phyloP scores from a whole-genome alignment of 2,329 filamentous ascomycete species.

The Dactylellina drechsleri region DNA sequence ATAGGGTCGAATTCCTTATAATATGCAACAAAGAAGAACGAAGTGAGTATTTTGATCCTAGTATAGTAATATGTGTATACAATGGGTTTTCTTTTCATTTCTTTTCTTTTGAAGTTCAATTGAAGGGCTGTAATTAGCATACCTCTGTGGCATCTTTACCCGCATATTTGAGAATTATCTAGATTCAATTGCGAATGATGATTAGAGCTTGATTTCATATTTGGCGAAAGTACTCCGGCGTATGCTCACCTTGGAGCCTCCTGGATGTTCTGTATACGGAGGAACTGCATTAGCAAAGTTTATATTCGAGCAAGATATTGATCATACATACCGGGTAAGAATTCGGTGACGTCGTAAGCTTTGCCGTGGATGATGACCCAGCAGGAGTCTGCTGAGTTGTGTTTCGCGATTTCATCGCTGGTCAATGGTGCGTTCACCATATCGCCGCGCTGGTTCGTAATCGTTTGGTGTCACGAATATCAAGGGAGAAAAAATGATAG shows the following conservation, averaged over 20 bases:
- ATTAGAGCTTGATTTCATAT: not conserved
- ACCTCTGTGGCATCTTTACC: constrained; percentile 88
- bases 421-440: constrained; percentile 60
- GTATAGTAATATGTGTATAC: not conserved
- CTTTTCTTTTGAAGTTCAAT: no score
- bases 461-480: not conserved
- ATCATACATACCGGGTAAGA: constrained; percentile 29
- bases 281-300: not conserved
- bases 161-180: constrained; percentile 96
- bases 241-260: constrained; percentile 70
- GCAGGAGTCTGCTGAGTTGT: constrained; percentile 83
- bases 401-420: constrained; percentile 73
- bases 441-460: constrained; percentile 28
- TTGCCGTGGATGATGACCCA: constrained; percentile 76
- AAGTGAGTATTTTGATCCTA: not conserved
- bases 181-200: not conserved
- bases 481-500: not conserved
- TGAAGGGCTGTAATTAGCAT: constrained; percentile 7
- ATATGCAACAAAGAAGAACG: not conserved
- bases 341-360: constrained; percentile 86
- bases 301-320: not conserved
- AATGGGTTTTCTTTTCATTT: no score
- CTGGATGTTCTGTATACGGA: constrained; percentile 76
- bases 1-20: constrained; percentile 82
- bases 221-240: not conserved